These are phyloP conservation scores for Gryganskiella cystojenkinii DNA, from an alignment of 192 early-diverging fungal species.

Conservation along the genomic window DNA sequence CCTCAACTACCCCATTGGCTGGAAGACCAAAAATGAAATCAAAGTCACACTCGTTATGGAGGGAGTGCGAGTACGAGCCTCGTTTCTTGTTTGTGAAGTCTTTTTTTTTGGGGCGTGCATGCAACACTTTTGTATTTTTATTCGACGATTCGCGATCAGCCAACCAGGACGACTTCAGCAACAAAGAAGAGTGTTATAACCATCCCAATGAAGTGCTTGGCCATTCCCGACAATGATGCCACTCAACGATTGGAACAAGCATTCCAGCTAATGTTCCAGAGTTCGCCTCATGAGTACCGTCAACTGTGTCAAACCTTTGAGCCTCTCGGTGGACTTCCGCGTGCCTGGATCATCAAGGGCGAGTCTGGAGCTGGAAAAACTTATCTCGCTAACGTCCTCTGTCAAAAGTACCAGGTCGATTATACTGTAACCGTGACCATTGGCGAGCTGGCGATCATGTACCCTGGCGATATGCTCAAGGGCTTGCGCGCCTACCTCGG, in stretches of 20 bases:
- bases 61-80: too few species aligned
- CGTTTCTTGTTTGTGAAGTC: too few species aligned
- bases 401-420: constrained; percentile 19
- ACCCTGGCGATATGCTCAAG: constrained; percentile 51
- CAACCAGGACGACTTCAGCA: too few species aligned
- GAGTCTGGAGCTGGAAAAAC: constrained; percentile 47
- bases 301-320: constrained; percentile 22
- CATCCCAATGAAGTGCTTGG: constrained; percentile 11
- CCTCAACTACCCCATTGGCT: too few species aligned
- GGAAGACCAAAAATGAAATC: too few species aligned
- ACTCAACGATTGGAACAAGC: constrained; percentile 37
- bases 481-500: constrained; percentile 38
- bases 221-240: constrained; percentile 27
- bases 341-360: constrained; percentile 45
- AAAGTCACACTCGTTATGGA: too few species aligned
- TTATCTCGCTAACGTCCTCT: constrained; percentile 12
- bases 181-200: too few species aligned
- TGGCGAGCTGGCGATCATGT: constrained; percentile 54
- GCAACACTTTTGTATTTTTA: too few species aligned
- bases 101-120: too few species aligned
- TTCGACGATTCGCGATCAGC: too few species aligned
- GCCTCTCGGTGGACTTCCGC: constrained; percentile 24
- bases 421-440: constrained; percentile 43
- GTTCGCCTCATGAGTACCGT: constrained; percentile 8
- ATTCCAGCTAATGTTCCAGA: constrained; percentile 40